These are phyloP conservation scores for Nyctanthes arbortristis DNA, from an alignment of 257 asterid genomes.

Conservation along the genomic window DNA sequence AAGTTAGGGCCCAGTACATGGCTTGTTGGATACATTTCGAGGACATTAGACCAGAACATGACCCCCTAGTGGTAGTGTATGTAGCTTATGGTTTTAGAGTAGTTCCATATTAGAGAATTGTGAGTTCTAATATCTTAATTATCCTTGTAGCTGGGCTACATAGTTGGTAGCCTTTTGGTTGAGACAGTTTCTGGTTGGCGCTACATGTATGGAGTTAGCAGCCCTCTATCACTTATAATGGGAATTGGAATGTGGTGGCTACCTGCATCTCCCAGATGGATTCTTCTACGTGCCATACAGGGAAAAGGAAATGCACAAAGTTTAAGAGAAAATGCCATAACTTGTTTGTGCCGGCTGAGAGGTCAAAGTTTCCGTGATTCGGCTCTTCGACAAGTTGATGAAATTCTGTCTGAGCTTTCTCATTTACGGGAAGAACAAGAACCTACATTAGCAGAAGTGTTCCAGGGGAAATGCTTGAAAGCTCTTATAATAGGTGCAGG, in stretches of 20 bases:
- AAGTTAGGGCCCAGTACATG: too few species aligned
- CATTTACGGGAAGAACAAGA: slow-evolving; percentile 73
- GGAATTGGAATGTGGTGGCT: slow-evolving; percentile 98
- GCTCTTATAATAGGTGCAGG: slow-evolving; percentile 94
- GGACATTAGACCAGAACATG: too few species aligned
- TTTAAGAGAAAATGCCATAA: slow-evolving; percentile 66
- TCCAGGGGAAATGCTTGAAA: slow-evolving; percentile 92
- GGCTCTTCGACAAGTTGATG: slow-evolving; percentile 74
- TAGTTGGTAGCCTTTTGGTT: slow-evolving; percentile 82
- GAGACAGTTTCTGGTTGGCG: slow-evolving; percentile 84
- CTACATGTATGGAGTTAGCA: slow-evolving; percentile 76
- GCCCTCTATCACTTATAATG: slow-evolving; percentile 74
- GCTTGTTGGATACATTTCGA: too few species aligned
- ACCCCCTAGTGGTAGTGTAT: too few species aligned
- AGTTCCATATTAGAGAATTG: not conserved
- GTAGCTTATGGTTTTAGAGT: too few species aligned
- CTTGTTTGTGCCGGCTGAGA: slow-evolving; percentile 75
- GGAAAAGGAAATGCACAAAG: slow-evolving; percentile 67
- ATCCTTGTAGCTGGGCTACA: slow-evolving; percentile 65
- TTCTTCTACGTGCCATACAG: slow-evolving; percentile 79
- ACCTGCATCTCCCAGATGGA: slow-evolving; percentile 96
- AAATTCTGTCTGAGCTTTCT: slow-evolving; percentile 85
- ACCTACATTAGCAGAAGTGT: slow-evolving; percentile 66
- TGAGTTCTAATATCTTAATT: not conserved
- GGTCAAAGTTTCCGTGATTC: slow-evolving; percentile 63